Conservation (phyloP, 2,329 filamentous ascomycete genomes). For the Colletotrichum tamarilloi region DNA sequence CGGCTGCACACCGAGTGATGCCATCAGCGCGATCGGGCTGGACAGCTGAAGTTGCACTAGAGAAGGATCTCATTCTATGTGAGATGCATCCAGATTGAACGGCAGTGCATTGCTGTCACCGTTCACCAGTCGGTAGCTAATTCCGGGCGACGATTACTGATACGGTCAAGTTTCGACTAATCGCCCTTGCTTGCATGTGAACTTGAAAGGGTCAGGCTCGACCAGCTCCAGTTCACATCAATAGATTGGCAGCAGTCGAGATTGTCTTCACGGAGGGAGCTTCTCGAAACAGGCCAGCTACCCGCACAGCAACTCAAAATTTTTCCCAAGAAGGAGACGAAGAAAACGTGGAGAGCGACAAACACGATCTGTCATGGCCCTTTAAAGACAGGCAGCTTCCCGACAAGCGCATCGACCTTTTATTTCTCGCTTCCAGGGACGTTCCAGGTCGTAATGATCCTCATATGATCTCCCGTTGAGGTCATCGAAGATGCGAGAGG, state of each 20-base stretch:
- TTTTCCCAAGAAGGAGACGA: background rate
- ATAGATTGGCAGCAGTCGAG: background rate
- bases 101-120: background rate
- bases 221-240: background rate
- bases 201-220: background rate
- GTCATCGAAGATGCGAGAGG: conserved; percentile 13
- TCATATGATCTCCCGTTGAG: background rate
- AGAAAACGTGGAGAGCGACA: background rate
- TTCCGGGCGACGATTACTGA: conserved; percentile 1
- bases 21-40: background rate
- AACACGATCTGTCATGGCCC: conserved; percentile 7
- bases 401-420: background rate
- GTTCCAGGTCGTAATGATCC: background rate
- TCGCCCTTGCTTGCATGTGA: background rate
- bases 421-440: conserved; percentile 7
- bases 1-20: background rate
- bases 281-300: conserved; percentile 23
- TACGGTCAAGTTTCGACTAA: background rate
- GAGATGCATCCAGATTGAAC: conserved; percentile 1
- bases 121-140: background rate
- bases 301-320: background rate
- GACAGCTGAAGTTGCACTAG: background rate
- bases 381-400: conserved; percentile 5
- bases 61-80: conserved; percentile 6
- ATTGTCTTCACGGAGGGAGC: background rate